Percentiles rank a stretch among this genome's conserved stretches.
phyloP scores from a whole-genome alignment of 305 asterid species.

The Fraxinus dipetala region DNA sequence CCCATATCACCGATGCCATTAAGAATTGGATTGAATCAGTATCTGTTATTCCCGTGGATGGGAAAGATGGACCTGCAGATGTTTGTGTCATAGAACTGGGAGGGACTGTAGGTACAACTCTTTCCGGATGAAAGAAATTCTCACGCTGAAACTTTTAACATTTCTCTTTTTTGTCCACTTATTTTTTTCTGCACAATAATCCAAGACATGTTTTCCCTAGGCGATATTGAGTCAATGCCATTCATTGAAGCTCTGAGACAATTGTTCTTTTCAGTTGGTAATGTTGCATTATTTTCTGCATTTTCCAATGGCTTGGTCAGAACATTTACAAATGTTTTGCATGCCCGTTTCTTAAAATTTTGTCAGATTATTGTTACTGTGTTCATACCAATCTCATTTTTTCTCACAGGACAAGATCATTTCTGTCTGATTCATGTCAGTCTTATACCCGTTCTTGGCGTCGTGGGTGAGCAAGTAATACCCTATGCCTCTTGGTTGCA shows the following conservation, averaged over 20 bases:
- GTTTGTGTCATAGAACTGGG: constrained; percentile 97
- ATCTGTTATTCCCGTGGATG: constrained; percentile 80
- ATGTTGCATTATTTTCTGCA: constrained; percentile 24
- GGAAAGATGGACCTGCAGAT: constrained; percentile 87
- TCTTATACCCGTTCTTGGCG: constrained; percentile 87
- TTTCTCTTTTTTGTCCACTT: neutral
- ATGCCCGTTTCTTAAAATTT: neutral
- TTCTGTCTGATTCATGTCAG: constrained; percentile 95
- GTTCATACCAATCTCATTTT: constrained; percentile 5
- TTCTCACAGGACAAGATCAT: constrained; percentile 60
- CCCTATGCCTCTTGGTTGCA: constrained; percentile 14
- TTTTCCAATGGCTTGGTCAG: neutral
- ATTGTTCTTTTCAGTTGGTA: constrained; percentile 79
- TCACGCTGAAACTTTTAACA: neutral
- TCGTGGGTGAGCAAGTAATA: constrained; percentile 94
- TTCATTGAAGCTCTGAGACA: constrained; percentile 83
- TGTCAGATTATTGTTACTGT: constrained; percentile 1
- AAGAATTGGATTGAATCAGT: constrained; percentile 85
- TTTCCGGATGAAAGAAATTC: constrained; percentile 3
- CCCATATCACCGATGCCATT: constrained; percentile 89
- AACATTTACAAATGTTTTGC: neutral
- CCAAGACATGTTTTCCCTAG: constrained; percentile 31
- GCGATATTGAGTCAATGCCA: constrained; percentile 88
- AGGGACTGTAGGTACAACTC: constrained; percentile 82
- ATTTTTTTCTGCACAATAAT: constrained; percentile 11